Percentiles rank a stretch among this genome's conserved stretches.
These are phyloP conservation scores for Debaryomyces maramus DNA, from an alignment of 805 yeast genomes.

Conservation along the genomic window DNA sequence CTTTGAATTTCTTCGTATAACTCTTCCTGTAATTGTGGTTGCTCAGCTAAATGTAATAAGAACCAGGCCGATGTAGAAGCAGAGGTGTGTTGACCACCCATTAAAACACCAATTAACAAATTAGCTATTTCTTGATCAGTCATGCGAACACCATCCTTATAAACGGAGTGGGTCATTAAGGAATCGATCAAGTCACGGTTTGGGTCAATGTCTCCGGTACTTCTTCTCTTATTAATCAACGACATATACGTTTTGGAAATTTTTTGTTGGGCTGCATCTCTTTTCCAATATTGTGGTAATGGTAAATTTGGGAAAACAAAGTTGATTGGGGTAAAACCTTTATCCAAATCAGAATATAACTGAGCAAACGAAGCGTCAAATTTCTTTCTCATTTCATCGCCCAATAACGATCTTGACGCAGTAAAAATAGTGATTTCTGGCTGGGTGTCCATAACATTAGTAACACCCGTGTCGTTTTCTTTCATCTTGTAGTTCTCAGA, in stretches of 20 bases:
- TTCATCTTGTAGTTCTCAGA: slow-evolving; percentile 49
- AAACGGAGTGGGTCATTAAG: slow-evolving; percentile 75
- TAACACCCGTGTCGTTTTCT: slow-evolving; percentile 43
- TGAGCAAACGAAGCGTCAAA: slow-evolving; percentile 82
- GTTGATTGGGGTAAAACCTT: slow-evolving; percentile 94
- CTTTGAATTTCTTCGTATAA: slow-evolving; percentile 70
- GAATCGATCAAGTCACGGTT: slow-evolving; percentile 89
- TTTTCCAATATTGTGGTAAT: slow-evolving; percentile 74
- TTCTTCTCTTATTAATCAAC: slow-evolving; percentile 73
- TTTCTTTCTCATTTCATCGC: slow-evolving; percentile 84
- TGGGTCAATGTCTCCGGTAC: slow-evolving; percentile 66
- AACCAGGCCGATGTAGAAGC: slow-evolving; percentile 97
- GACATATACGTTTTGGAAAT: slow-evolving; percentile 80
- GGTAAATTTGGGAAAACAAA: slow-evolving; percentile 96
- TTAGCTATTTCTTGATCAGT: slow-evolving; percentile 94
- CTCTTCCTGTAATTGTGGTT: slow-evolving; percentile 82
- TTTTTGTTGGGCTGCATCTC: slow-evolving; percentile 85
- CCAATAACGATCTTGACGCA: slow-evolving; percentile 87
- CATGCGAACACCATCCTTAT: slow-evolving; percentile 93
- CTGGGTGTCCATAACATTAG: slow-evolving; percentile 76
- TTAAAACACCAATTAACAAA: slow-evolving; percentile 87
- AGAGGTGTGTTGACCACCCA: slow-evolving; percentile 99
- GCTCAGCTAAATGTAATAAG: slow-evolving; percentile 83
- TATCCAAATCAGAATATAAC: slow-evolving; percentile 87
- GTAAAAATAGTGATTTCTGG: slow-evolving; percentile 96